Evolutionary conservation across 768 basidiomycete species (phyloP).

Genomic region (Hericium erinaceus): DNA sequence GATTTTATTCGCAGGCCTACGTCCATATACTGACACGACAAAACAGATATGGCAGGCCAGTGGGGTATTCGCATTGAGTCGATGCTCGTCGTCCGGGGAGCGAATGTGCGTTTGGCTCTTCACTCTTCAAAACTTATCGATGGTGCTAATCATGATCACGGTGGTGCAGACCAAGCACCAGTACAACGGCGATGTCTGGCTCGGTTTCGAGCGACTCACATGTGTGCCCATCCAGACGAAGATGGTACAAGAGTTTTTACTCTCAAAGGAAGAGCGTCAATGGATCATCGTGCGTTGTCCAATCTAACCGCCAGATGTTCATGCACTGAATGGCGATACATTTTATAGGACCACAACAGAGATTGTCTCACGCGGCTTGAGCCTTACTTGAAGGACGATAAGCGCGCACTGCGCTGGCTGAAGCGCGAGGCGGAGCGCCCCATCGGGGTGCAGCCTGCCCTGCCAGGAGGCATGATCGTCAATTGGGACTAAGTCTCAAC

Average conservation of each 20-base stretch:
- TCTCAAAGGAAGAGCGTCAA: slow-evolving; percentile 75
- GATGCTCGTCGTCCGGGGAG: slow-evolving; percentile 63
- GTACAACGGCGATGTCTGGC: slow-evolving; percentile 71
- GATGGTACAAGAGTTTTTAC: slow-evolving; percentile 79
- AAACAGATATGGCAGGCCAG: slow-evolving; percentile 54
- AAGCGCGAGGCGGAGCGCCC: slow-evolving; percentile 67
- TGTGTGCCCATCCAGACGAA: slow-evolving; percentile 89
- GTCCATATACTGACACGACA: not conserved
- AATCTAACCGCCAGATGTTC: slow-evolving; percentile 3
- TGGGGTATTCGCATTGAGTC: slow-evolving; percentile 95
- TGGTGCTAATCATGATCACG: not conserved
- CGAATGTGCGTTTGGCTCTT: slow-evolving; percentile 32
- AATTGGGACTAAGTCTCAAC: slow-evolving; percentile 45
- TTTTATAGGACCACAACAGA: slow-evolving; percentile 66
- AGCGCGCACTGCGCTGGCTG: slow-evolving; percentile 74
- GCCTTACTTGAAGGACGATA: slow-evolving; percentile 65
- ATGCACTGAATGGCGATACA: not conserved
- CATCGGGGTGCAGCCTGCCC: slow-evolving; percentile 57
- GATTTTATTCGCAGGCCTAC: not conserved
- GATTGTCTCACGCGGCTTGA: slow-evolving; percentile 56
- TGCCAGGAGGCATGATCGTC: slow-evolving; percentile 63
- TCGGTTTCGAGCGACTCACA: slow-evolving; percentile 87
- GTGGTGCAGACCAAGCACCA: slow-evolving; percentile 51
- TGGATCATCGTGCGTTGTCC: slow-evolving; percentile 65
- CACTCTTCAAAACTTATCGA: slow-evolving; percentile 6